These are phyloP conservation scores for Podila minutissima DNA, from an alignment of 192 early-diverging fungal genomes.

Conservation along the genomic window DNA sequence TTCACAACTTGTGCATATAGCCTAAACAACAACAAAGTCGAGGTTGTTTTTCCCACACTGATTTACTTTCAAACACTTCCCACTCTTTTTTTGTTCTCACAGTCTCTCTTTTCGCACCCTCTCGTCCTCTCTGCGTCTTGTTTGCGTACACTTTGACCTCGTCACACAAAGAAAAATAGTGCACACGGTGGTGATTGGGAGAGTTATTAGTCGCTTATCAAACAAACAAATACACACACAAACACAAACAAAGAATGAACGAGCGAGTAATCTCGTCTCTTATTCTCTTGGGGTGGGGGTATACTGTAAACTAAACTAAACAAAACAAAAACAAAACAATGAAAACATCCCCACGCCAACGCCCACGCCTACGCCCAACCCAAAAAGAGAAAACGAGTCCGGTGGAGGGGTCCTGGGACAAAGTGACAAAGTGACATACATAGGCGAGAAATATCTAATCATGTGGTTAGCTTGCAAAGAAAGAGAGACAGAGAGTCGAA, in stretches of 20 bases:
- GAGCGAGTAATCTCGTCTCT: no score
- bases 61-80: no score
- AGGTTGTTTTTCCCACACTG: no score
- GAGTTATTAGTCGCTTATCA: no score
- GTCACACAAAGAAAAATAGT: slow-evolving; percentile 2
- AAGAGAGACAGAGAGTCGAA: neutral
- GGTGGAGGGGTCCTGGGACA: neutral
- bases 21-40: no score
- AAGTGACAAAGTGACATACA: neutral
- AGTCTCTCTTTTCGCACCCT: neutral
- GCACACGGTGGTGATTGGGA: no score
- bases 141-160: slow-evolving; percentile 2
- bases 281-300: no score
- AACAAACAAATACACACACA: no score
- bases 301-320: neutral
- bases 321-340: no score
- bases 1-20: no score
- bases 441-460: neutral
- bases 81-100: no score
- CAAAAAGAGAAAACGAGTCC: neutral
- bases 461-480: neutral
- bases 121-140: neutral
- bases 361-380: neutral
- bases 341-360: neutral
- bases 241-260: no score